These are phyloP conservation scores for Metarhizium rileyi DNA, from an alignment of 2,329 filamentous ascomycete genomes.

Conservation along the genomic window DNA sequence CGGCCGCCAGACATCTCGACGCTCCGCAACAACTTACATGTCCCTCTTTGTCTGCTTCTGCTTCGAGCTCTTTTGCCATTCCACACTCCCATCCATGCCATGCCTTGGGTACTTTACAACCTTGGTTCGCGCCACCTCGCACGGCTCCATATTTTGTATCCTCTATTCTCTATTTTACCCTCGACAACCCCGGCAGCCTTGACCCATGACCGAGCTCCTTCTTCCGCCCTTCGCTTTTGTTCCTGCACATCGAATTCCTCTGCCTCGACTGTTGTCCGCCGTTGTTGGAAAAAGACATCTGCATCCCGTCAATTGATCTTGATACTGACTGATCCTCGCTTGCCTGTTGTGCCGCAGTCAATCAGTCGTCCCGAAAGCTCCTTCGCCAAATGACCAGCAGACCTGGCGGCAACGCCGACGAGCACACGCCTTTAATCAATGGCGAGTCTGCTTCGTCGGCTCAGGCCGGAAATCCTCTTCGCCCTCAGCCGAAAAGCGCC, in stretches of 20 bases:
- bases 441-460: slow-evolving; percentile 20
- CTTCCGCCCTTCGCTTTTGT: neutral
- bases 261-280: too few relatives aligned
- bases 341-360: slow-evolving; percentile 1
- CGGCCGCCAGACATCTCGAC: neutral
- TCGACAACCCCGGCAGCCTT: neutral
- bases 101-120: too few relatives aligned
- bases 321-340: neutral
- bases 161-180: neutral
- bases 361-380: slow-evolving; percentile 6
- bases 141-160: neutral
- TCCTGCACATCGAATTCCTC: too few relatives aligned
- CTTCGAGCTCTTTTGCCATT: too few relatives aligned
- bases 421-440: slow-evolving; percentile 35
- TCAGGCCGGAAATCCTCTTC: slow-evolving; percentile 11
- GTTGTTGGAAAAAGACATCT: too few relatives aligned
- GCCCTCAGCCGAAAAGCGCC: slow-evolving; percentile 13
- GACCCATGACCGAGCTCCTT: neutral
- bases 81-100: too few relatives aligned
- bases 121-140: too few relatives aligned
- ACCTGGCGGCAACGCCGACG: slow-evolving; percentile 18
- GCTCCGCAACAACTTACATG: too few relatives aligned
- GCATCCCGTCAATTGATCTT: neutral
- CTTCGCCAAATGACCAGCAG: slow-evolving; percentile 25
- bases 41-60: too few relatives aligned